Evolutionary conservation across 768 basidiomycete species (phyloP), one percentile per base, ranked within the genome.

Genomic region (Brasilioporus rufonigricans): DNA sequence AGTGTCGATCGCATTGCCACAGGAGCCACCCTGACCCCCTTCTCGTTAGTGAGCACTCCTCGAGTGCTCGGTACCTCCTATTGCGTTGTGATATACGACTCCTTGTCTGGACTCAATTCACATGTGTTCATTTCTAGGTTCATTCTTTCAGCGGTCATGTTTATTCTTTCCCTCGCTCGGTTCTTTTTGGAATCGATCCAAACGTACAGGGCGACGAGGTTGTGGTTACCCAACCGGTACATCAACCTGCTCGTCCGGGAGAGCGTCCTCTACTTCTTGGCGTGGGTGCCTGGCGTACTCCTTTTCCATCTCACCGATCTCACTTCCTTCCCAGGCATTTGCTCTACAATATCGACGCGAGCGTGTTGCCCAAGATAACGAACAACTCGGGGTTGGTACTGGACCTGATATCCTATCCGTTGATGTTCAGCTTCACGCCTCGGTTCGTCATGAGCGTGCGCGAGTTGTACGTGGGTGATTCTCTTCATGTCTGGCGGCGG

Each of bases 371-470:
- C 2, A 1, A 11, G 7, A 11, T 14, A 11, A 23, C n/a, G 21
- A 3, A 21, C 14, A 23, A 7, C n/a, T 5, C n/a, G 24, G 38
- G 26, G 26, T 9, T n/a, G 29, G 5, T 19, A 4, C 14, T 32
- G 5, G n/a, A 14, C 8, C 9, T 36, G 31, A 4, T 51, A 6
- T 33, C 43, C 11, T 27, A 14, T 24, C 5, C 35, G 13, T 19
- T 16, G 6, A 5, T 51, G 32, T 44, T 33, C 24, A 35, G 9
- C 13, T 24, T 52, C 14, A 12, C n/a, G 7, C 50, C 50, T 36
- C 43, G 50, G 33, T 52, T 52, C 43, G 44, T 52, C 41, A 19
- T 36, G 6, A 44, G 26, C 50, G 43, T 52, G 18, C 50, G 43
- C 12, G 24, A 33, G 32, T n/a, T 43, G 41, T 51, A 26, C 32